Evolutionary conservation across 106 monocot species (phyloP), one percentile per base, ranked within the genome.

Genomic region (Iris macrosiphon): DNA sequence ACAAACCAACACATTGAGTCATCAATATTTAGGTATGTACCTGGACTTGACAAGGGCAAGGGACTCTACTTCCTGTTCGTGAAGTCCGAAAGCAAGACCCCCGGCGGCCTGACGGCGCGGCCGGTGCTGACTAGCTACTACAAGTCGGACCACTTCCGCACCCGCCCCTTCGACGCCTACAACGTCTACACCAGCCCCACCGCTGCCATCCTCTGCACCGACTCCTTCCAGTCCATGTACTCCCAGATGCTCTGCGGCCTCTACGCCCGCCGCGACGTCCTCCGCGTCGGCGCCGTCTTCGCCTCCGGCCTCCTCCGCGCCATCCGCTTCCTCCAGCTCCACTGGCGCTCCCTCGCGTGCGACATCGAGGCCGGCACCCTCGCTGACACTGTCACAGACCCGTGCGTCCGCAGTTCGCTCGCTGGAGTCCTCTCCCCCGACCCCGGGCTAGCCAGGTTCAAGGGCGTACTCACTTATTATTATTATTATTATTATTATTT

Each of bases 241-340:
- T 4, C 37, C 16, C 65, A 66, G 43, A 74, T 74, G 72, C 68
- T 85, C 55, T 79, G 67, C 64, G 84, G 79, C 60, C 68, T 84
- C 22, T 47, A 49, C 45, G 51, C 75, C 25, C 79, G 84, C 47
- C 57, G 29, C 34, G 59, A 75, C 19, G 79, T 85, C 43, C 72
- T 85, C 43, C 84, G 79, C 49, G 65, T 72, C 41, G 84, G 84
- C 17, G 75, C 79, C 28, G 79, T 85, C 33, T 85, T 84, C 54
- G 79, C 84, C 33, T 84, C 84, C n/a, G 84, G 84, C 47, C 71
- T 84, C 39, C 74, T 79, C 52, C 79, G 84, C 26, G 79, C 79
- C 25, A 75, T 84, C 60, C 84, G 75, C 35, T 84, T 84, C 66
- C 75, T 85, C 44, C 79, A 79, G 54, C 75, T 85, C 16, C 49